These are phyloP conservation scores for Coffea humblotiana DNA, from an alignment of 305 asterid genomes.

Conservation along the genomic window DNA sequence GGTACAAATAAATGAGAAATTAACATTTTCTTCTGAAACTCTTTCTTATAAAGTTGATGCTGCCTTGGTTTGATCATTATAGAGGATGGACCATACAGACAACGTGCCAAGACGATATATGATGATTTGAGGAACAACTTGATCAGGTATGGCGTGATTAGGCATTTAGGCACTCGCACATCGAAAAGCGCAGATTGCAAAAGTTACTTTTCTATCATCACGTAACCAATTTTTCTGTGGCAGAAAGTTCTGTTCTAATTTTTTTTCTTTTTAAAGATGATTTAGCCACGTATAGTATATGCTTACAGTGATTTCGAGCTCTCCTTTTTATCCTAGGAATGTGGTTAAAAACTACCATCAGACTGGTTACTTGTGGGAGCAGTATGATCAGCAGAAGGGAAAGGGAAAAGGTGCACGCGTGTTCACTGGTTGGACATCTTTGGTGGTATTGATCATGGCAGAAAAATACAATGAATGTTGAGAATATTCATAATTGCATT, in stretches of 20 bases:
- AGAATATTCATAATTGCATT: slow-evolving; percentile 1
- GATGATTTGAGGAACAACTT: slow-evolving; percentile 75
- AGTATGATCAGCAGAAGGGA: slow-evolving; percentile 85
- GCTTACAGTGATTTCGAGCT: neutral
- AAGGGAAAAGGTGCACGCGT: slow-evolving; percentile 87
- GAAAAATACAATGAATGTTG: slow-evolving; percentile 63
- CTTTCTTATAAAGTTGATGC: slow-evolving; percentile 1
- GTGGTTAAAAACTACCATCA: slow-evolving; percentile 65
- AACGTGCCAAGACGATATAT: slow-evolving; percentile 65
- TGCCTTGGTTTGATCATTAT: slow-evolving; percentile 22
- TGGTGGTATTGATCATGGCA: slow-evolving; percentile 76
- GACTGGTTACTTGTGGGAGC: slow-evolving; percentile 95
- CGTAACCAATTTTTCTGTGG: neutral
- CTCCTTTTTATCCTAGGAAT: slow-evolving; percentile 49
- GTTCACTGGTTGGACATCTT: slow-evolving; percentile 93
- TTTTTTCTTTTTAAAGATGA: neutral
- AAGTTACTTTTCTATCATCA: neutral
- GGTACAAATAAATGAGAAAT: slow-evolving; percentile 39
- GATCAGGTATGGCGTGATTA: slow-evolving; percentile 52
- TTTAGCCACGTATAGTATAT: neutral
- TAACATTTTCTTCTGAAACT: neutral
- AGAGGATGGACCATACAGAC: slow-evolving; percentile 87
- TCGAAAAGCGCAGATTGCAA: neutral
- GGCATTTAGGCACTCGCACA: neutral
- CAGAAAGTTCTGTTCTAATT: neutral